Base-by-base conservation (phyloP, 2,329 filamentous ascomycete species). In the Colletotrichum navitas region DNA sequence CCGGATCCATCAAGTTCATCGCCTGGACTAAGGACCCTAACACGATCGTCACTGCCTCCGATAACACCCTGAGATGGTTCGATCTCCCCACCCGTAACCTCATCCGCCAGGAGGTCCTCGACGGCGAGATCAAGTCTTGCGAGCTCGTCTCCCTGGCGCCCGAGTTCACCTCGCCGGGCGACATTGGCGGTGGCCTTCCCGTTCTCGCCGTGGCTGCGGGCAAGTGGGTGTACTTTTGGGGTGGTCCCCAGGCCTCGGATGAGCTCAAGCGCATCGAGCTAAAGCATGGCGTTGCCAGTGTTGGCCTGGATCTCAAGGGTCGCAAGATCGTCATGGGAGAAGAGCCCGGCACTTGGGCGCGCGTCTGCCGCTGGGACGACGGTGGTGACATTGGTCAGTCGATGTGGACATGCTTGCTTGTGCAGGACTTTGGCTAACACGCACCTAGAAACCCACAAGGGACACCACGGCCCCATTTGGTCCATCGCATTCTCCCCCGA, bases 381-480 rank as follows among this genome's bases (percentile, higher is more conserved):
- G 92, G 92, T 76, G 87, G 89, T 75, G 94, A 97, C 81, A 84
- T 98, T 54, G 90, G 90, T 92, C 83, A 72, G 87, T 82, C 56
- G 73, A 64, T 66, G 32, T 52, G 1, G 39, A 36, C 8, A 16
- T 14, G 8, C 8, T 45, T 29, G 10, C n/a, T 14, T 24, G 21
- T 10, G 32, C 49, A 32, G 8, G 11, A 24, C 34, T 5, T 65
- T 54, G 18, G 78, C 70, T 74, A 55, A 66, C 45, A 41, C 26
- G 59, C 29, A 10, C 3, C 12, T 73, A 92, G 96, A 98, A 80
- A 92, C 95, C 16, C 94, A 97, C 84, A 98, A 98, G 83, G 96
- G 96, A 32, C 96, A 99, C 76, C 96, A 99, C 78, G 96, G 96
- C 1, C 95, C 95, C 1, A 96, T 99, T 73, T 99, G 96, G 96